Percentiles rank a stretch among this genome's conserved stretches.
These are phyloP conservation scores for Logfia minima DNA, from an alignment of 129 eudicot species.

Conservation along the genomic window DNA sequence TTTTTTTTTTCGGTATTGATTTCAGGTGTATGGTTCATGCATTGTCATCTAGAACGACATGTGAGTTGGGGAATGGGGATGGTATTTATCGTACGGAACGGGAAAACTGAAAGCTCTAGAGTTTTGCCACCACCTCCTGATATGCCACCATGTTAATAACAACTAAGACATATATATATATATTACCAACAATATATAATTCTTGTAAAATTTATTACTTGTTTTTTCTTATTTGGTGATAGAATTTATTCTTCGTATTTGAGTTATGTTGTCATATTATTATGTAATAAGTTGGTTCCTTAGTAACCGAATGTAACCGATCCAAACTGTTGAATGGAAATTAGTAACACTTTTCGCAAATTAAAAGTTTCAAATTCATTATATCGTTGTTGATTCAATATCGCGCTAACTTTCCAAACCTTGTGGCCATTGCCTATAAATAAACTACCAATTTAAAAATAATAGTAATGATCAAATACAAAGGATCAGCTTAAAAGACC, in stretches of 20 bases:
- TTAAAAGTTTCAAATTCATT: too few relatives aligned
- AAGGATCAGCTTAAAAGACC: too few relatives aligned
- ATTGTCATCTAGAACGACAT: constrained; percentile 72
- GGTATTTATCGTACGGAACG: constrained; percentile 53
- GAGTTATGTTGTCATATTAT: background rate
- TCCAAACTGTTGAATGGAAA: too few relatives aligned
- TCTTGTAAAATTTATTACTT: background rate
- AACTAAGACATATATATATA: too few relatives aligned
- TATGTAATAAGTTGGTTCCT: constrained; percentile 10
- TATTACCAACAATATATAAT: too few relatives aligned
- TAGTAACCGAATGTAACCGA: background rate
- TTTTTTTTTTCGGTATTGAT: too few relatives aligned
- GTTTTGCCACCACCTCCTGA: constrained; percentile 65
- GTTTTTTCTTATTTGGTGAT: background rate
- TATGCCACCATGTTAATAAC: constrained; percentile 60
- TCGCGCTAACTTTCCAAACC: too few relatives aligned
- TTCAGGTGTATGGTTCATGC: constrained; percentile 82
- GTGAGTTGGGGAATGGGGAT: constrained; percentile 71
- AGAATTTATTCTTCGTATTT: constrained; percentile 6
- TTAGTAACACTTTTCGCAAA: too few relatives aligned
- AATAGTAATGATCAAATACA: too few relatives aligned
- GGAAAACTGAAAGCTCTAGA: constrained; percentile 23
- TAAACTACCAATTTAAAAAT: too few relatives aligned
- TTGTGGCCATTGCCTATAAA: too few relatives aligned
- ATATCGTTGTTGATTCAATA: too few relatives aligned